Conservation (phyloP, 306 rosid species). For the Cicer cuneatum region DNA sequence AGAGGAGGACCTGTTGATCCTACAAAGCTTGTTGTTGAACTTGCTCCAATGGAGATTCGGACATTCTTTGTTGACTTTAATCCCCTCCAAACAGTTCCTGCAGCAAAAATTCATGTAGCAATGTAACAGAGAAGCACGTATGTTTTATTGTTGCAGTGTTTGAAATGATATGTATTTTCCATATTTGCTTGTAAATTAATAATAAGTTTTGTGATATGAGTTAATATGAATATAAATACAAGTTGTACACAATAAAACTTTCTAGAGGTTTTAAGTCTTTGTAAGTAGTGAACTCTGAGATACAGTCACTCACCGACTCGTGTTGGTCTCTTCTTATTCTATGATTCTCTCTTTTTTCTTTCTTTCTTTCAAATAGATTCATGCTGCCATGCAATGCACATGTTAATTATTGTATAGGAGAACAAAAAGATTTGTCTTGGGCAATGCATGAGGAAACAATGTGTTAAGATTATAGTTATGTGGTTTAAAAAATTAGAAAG, state of each 20-base stretch:
- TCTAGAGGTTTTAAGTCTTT: not conserved
- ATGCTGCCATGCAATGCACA: no score
- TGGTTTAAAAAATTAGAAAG: no score
- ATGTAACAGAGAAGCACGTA: conserved; percentile 30
- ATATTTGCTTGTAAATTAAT: conserved; percentile 22
- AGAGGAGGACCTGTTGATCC: conserved; percentile 82
- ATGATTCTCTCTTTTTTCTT: no score
- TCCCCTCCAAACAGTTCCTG: conserved; percentile 46
- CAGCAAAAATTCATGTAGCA: conserved; percentile 39
- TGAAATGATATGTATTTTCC: conserved; percentile 11
- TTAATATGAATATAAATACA: conserved; percentile 3
- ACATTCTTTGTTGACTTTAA: conserved; percentile 57
- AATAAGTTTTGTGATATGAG: conserved; percentile 1
- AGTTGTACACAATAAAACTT: conserved; percentile 4
- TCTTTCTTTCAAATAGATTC: no score
- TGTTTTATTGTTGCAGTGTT: conserved; percentile 22
- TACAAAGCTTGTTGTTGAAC: conserved; percentile 68
- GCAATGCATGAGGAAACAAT: no score
- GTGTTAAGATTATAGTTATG: no score
- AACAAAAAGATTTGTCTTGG: no score
- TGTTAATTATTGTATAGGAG: no score
- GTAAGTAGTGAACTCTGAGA: not conserved
- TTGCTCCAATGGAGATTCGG: conserved; percentile 87
- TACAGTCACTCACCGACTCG: no score
- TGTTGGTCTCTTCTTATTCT: no score